phyloP scores from a whole-genome alignment of 495 filamentous ascomycete genomes.

The Saxophila tyrrhenica region DNA sequence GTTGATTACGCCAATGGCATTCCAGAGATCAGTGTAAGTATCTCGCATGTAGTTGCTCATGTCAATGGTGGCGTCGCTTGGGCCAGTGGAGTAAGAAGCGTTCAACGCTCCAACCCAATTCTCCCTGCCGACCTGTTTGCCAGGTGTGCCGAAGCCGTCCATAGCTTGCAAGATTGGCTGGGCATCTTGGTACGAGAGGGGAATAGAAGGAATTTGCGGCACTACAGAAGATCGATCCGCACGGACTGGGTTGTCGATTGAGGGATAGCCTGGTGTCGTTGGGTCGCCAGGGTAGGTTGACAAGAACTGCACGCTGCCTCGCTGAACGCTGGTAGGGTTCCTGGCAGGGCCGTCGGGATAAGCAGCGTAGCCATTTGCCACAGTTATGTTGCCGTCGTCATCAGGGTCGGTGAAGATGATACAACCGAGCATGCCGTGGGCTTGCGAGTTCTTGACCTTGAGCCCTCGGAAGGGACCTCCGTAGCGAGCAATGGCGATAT shows the following conservation, averaged over 20 bases:
- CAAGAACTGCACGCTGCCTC: slow-evolving; percentile 24
- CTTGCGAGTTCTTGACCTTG: slow-evolving; percentile 25
- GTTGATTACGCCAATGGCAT: slow-evolving; percentile 29
- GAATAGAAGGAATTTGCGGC: slow-evolving; percentile 27
- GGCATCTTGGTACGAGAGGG: slow-evolving; percentile 27
- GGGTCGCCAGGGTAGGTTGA: slow-evolving; percentile 26
- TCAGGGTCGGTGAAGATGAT: slow-evolving; percentile 26
- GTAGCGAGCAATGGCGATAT: slow-evolving; percentile 27
- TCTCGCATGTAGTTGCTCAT: slow-evolving; percentile 24
- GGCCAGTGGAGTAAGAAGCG: slow-evolving; percentile 24
- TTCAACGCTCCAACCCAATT: slow-evolving; percentile 26
- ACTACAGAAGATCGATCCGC: slow-evolving; percentile 15
- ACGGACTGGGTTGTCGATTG: slow-evolving; percentile 20
- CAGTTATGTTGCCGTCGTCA: slow-evolving; percentile 27
- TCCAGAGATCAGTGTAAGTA: slow-evolving; percentile 22
- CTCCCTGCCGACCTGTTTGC: slow-evolving; percentile 20
- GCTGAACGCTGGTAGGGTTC: slow-evolving; percentile 25
- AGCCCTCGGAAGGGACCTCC: slow-evolving; percentile 23
- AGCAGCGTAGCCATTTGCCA: slow-evolving; percentile 23
- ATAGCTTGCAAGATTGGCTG: slow-evolving; percentile 25
- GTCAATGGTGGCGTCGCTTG: slow-evolving; percentile 18
- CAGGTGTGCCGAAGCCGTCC: slow-evolving; percentile 22
- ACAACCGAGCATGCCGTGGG: slow-evolving; percentile 26
- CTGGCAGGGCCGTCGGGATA: slow-evolving; percentile 28
- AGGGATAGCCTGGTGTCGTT: slow-evolving; percentile 28